These are phyloP conservation scores for Gynandropsis gynandra DNA, from an alignment of 345 rosid species.

Conservation along the genomic window DNA sequence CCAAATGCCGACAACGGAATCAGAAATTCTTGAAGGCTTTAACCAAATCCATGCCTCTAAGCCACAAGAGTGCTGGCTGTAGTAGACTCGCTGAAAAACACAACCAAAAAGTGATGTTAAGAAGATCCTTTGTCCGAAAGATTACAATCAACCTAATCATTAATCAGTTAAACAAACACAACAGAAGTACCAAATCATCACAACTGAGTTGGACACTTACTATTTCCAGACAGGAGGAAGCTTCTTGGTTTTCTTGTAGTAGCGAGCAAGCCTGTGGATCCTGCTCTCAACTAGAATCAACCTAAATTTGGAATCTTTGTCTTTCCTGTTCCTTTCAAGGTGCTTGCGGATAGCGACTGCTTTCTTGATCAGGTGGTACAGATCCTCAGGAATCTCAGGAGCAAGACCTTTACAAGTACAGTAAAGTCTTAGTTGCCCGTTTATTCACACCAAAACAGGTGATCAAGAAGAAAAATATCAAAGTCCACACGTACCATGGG, in stretches of 20 bases:
- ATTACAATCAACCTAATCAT: neutral
- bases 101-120: neutral
- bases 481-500: slow-evolving; percentile 30
- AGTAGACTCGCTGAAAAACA: slow-evolving; percentile 43
- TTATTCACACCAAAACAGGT: neutral
- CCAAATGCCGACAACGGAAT: neutral
- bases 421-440: neutral
- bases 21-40: neutral
- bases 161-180: neutral
- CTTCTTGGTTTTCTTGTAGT: slow-evolving; percentile 88
- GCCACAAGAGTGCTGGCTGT: slow-evolving; percentile 61
- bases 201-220: slow-evolving; percentile 30
- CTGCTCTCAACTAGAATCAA: slow-evolving; percentile 82
- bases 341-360: slow-evolving; percentile 81
- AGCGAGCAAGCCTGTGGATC: slow-evolving; percentile 77
- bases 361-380: slow-evolving; percentile 78
- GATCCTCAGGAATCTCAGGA: slow-evolving; percentile 81
- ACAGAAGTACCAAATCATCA: neutral
- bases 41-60: slow-evolving; percentile 18
- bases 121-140: neutral
- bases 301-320: slow-evolving; percentile 77
- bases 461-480: neutral
- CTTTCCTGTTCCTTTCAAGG: slow-evolving; percentile 83
- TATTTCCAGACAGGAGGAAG: slow-evolving; percentile 89
- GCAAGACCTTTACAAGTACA: slow-evolving; percentile 42